phyloP scores from a whole-genome alignment of 1,284 basidiomycete genomes.

The Malassezia caprae region DNA sequence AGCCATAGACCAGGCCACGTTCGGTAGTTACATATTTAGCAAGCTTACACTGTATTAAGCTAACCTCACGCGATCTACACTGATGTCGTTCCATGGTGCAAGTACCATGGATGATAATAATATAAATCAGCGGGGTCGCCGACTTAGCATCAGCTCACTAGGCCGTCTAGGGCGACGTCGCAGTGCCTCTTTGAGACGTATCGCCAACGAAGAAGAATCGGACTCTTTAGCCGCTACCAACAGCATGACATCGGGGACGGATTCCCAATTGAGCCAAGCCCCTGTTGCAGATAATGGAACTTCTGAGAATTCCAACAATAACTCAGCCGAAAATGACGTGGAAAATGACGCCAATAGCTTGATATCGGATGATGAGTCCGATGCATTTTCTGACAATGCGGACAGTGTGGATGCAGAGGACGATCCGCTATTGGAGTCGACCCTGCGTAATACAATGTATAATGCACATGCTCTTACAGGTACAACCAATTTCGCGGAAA shows the following conservation, averaged over 20 bases:
- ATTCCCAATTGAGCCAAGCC: not conserved
- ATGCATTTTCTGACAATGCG: not conserved
- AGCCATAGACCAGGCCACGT: not conserved
- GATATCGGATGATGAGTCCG: slow-evolving; percentile 14
- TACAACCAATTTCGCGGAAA: not conserved
- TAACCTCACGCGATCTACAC: not conserved
- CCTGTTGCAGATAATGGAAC: not conserved
- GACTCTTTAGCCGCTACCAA: not conserved
- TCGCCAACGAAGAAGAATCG: not conserved
- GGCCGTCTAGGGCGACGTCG: not conserved
- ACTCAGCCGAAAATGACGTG: not conserved
- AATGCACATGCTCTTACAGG: slow-evolving; percentile 9
- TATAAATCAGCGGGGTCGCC: not conserved
- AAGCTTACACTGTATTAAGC: not conserved
- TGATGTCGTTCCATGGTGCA: not conserved
- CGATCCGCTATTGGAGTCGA: not conserved
- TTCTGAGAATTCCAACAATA: not conserved
- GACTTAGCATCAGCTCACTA: not conserved
- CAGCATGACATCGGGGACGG: not conserved
- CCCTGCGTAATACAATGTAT: slow-evolving; percentile 8
- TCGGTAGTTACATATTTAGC: not conserved
- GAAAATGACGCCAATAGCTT: not conserved
- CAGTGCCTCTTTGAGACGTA: not conserved
- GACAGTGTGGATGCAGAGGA: slow-evolving; percentile 5
- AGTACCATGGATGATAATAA: not conserved